Base-by-base conservation (phyloP, 1,139 yeast species). In the Debaryomyces subglobosus region DNA sequence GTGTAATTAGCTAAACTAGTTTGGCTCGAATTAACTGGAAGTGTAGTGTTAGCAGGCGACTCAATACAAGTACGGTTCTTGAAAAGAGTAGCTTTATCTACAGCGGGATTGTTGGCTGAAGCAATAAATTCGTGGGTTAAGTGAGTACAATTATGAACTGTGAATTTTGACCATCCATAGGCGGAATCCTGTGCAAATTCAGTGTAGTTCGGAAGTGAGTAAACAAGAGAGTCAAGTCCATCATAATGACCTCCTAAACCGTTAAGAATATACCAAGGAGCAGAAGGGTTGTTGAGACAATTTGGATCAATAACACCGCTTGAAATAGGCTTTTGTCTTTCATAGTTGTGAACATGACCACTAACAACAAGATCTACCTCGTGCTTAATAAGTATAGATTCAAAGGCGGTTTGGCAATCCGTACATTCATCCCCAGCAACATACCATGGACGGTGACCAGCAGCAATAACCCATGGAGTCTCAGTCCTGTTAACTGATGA, bases 381-480 rank as follows among this genome's bases (percentile, higher is more conserved):
- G 27, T 43, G 18, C 10, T 50, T 29, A 16, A 18, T 33, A 12
- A 50, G 36, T 27, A 44, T 33, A 9, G 44, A 20, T 35, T 50
- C 53, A 36, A 50, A 50, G 8, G 53, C 53, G 4, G 29, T 27
- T 39, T 49, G 49, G 32, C 52, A 48, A 9, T 40, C 42, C 3
- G 33, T 21, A 20, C 49, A 48, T 2, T 15, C 40, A n/a, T 23
- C 35, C 7, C 48, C 51, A n/a, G 48, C 49, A 15, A 46, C 51
- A 38, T 50, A 50, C 49, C 49, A 50, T 10, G 53, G 53, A 35
- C 53, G 44, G 30, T 50, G 53, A 0, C 53, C 51, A 4, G 36
- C 25, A 25, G 51, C 53, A 24, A 50, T 45, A 20, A 50, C 52
- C 53, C 53, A 50, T 4, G 53, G 53, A 7, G 53, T 50, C 38